Percentiles rank a stretch among this genome's conserved stretches.
These are phyloP conservation scores for Ustilago loliicola DNA, from an alignment of 1,284 basidiomycete genomes.

Conservation along the genomic window DNA sequence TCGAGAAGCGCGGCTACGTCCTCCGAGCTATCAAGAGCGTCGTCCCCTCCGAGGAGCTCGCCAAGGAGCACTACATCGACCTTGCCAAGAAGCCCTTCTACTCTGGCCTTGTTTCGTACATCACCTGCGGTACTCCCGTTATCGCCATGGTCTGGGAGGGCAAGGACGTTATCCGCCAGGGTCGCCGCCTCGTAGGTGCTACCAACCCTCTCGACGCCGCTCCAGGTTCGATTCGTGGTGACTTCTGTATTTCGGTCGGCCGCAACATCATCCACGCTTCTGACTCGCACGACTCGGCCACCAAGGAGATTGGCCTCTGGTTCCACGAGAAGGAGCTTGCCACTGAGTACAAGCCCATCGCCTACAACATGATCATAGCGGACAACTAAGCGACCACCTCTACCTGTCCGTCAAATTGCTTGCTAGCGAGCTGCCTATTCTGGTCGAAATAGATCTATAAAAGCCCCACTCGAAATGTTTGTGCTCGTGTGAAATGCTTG, in stretches of 20 bases:
- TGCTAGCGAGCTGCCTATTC: not conserved
- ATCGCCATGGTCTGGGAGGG: constrained; percentile 68
- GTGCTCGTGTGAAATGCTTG: not conserved
- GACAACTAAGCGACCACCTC: constrained; percentile 49
- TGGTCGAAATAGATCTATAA: not conserved
- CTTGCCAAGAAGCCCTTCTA: constrained; percentile 65
- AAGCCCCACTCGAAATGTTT: not conserved
- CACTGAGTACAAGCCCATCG: constrained; percentile 71
- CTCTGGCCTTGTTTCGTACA: constrained; percentile 59
- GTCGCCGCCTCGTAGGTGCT: constrained; percentile 65
- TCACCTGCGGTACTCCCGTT: constrained; percentile 65
- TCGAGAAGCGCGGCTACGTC: constrained; percentile 61
- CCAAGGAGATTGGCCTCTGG: constrained; percentile 73
- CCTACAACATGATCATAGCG: constrained; percentile 63
- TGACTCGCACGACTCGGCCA: constrained; percentile 73
- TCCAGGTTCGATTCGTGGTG: constrained; percentile 64
- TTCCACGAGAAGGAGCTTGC: constrained; percentile 72
- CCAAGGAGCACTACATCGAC: constrained; percentile 66
- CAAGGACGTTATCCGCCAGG: constrained; percentile 68
- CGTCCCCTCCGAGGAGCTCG: constrained; percentile 50
- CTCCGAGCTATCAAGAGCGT: constrained; percentile 40
- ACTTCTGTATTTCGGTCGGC: constrained; percentile 66
- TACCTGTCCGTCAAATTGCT: not conserved
- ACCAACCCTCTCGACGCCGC: constrained; percentile 64
- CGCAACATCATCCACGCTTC: constrained; percentile 73